Percentiles rank a stretch among this genome's conserved stretches.
Conservation (phyloP, 23 red algal genomes). For the Rhodosorus marinus region DNA sequence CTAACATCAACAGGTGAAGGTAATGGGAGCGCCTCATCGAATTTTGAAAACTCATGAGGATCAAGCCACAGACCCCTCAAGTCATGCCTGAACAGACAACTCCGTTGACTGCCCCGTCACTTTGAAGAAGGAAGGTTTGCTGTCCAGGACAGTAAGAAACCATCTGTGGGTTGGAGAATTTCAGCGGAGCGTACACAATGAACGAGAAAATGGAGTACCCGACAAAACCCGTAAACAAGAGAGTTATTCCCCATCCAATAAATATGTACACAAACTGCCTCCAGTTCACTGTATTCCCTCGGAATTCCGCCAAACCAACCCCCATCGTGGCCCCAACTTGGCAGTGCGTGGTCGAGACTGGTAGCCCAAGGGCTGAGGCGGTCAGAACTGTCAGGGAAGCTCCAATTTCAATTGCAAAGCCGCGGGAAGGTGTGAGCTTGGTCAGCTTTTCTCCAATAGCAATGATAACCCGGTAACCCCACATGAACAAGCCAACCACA, state of each 20-base stretch:
- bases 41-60: too few species aligned
- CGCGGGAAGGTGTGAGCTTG: slow-evolving; percentile 75
- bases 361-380: slow-evolving; percentile 63
- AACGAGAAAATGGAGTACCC: slow-evolving; percentile 21
- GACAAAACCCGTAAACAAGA: slow-evolving; percentile 21
- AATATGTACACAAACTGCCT: slow-evolving; percentile 60
- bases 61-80: too few species aligned
- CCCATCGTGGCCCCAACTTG: slow-evolving; percentile 73
- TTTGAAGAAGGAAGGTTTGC: slow-evolving; percentile 25
- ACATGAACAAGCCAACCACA: slow-evolving; percentile 58
- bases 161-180: slow-evolving; percentile 4
- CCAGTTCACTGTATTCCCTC: slow-evolving; percentile 55
- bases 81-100: too few species aligned
- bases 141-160: slow-evolving; percentile 40
- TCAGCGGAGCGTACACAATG: slow-evolving; percentile 15
- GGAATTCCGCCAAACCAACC: slow-evolving; percentile 48
- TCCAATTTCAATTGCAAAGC: slow-evolving; percentile 81
- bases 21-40: too few species aligned
- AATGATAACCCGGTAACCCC: slow-evolving; percentile 77
- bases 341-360: slow-evolving; percentile 88
- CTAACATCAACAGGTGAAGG: too few species aligned
- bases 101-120: too few species aligned
- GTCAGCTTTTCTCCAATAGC: slow-evolving; percentile 94
- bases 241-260: slow-evolving; percentile 53
- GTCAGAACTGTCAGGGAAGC: slow-evolving; percentile 86